A percentile compares a stretch with the other conserved stretches of the same genome.
Evolutionary conservation across 768 basidiomycete genomes (phyloP).

Genomic region (Chalciporus sphaerocephalus): DNA sequence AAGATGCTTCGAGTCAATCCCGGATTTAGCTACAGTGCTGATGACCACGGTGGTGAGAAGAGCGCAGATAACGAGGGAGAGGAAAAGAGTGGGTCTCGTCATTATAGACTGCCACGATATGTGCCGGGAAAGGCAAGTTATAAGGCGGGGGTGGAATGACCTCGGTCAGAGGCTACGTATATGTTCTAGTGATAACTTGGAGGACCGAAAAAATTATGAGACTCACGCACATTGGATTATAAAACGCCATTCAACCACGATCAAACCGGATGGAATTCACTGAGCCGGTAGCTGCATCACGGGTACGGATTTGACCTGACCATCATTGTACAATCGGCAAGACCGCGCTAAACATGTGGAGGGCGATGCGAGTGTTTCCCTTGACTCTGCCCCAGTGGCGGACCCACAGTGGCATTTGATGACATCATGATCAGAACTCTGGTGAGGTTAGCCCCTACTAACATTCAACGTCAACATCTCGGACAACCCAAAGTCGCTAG

Average conservation of each 20-base stretch:
- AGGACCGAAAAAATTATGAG: neutral
- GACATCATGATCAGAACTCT: no score
- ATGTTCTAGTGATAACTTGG: neutral
- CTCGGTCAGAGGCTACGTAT: neutral
- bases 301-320: no score
- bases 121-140: neutral
- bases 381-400: no score
- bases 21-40: conserved; percentile 4
- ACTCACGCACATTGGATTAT: neutral
- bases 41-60: conserved; percentile 2
- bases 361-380: no score
- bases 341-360: no score
- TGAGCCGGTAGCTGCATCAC: no score
- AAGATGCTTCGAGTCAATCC: conserved; percentile 2
- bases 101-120: conserved; percentile 9
- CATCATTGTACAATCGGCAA: no score
- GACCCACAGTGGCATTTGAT: no score
- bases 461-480: no score
- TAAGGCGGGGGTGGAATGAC: neutral
- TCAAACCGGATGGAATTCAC: neutral
- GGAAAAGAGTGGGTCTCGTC: conserved; percentile 4
- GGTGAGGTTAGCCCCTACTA: no score
- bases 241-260: neutral
- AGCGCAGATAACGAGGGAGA: conserved; percentile 10
- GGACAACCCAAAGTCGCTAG: no score